Conservation (phyloP, 345 rosid species). For the Odontarrhena argentea region DNA sequence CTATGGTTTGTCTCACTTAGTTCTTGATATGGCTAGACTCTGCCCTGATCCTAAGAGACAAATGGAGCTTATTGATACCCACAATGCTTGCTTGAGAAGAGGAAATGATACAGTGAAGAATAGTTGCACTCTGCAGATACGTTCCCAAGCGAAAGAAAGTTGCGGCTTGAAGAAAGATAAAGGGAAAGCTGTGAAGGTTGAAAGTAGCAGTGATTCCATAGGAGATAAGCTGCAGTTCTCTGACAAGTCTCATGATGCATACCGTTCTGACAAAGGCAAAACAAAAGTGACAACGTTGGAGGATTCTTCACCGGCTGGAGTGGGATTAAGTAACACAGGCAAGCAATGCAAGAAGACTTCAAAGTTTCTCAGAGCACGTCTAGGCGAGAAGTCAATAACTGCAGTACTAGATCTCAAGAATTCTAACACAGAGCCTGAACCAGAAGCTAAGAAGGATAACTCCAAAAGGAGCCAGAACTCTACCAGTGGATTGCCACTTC, state of each 20-base stretch:
- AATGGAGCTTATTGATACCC: constrained; percentile 70
- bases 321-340: constrained; percentile 46
- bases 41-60: constrained; percentile 79
- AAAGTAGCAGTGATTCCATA: constrained; percentile 28
- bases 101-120: constrained; percentile 34
- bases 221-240: constrained; percentile 54
- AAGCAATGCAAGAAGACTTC: constrained; percentile 74
- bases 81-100: constrained; percentile 53
- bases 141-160: constrained; percentile 22
- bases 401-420: constrained; percentile 49
- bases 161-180: constrained; percentile 35
- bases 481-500: constrained; percentile 48
- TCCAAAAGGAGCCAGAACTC: constrained; percentile 41
- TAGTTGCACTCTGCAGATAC: constrained; percentile 11
- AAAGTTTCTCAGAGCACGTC: constrained; percentile 64
- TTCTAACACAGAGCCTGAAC: constrained; percentile 49
- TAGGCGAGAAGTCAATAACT: constrained; percentile 75
- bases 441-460: constrained; percentile 33
- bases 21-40: constrained; percentile 75
- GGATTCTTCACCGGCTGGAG: constrained; percentile 35
- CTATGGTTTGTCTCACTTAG: constrained; percentile 72
- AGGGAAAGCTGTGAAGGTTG: constrained; percentile 52
- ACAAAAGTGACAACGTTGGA: constrained; percentile 37
- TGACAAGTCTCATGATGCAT: constrained; percentile 53
- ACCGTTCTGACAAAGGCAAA: constrained; percentile 57